Evolutionary conservation across 2,329 filamentous ascomycete genomes (phyloP).

Genomic region (Colletotrichum sp.): DNA sequence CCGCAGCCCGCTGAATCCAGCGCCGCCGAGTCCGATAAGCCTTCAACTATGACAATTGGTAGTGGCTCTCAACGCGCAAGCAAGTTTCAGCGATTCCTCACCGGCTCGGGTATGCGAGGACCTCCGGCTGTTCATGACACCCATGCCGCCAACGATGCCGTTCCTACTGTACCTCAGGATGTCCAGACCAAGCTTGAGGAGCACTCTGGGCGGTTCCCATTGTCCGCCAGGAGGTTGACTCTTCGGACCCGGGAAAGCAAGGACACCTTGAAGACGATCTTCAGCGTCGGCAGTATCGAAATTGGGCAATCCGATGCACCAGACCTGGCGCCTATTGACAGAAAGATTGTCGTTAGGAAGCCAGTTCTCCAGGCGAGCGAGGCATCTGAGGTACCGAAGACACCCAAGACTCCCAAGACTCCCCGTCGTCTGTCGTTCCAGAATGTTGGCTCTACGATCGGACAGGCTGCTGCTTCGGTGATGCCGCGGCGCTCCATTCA

Average conservation of each 20-base stretch:
- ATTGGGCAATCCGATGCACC: not conserved
- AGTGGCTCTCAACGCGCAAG: slow-evolving; percentile 26
- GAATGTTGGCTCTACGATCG: slow-evolving; percentile 12
- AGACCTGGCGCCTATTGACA: not conserved
- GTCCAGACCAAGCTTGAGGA: slow-evolving; percentile 39
- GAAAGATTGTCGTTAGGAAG: not conserved
- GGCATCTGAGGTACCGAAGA: not conserved
- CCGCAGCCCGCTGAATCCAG: slow-evolving; percentile 29
- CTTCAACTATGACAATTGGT: slow-evolving; percentile 38
- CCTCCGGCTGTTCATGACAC: slow-evolving; percentile 36
- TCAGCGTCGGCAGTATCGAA: slow-evolving; percentile 54
- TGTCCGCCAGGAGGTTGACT: slow-evolving; percentile 38
- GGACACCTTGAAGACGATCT: slow-evolving; percentile 54
- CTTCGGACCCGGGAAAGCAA: slow-evolving; percentile 46
- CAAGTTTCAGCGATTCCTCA: slow-evolving; percentile 46
- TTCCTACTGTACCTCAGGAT: slow-evolving; percentile 40
- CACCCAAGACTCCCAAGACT: not conserved
- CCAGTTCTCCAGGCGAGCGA: not conserved
- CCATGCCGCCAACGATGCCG: slow-evolving; percentile 32
- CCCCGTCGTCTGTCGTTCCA: slow-evolving; percentile 17
- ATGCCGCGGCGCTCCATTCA: slow-evolving; percentile 17
- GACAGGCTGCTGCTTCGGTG: slow-evolving; percentile 19
- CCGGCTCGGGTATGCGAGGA: slow-evolving; percentile 30
- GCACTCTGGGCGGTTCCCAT: slow-evolving; percentile 35
- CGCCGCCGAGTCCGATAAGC: slow-evolving; percentile 32